A percentile compares a stretch with the other conserved stretches of the same genome.
These are phyloP conservation scores for Citrus unshiu DNA, from an alignment of 345 rosid species.

Conservation along the genomic window DNA sequence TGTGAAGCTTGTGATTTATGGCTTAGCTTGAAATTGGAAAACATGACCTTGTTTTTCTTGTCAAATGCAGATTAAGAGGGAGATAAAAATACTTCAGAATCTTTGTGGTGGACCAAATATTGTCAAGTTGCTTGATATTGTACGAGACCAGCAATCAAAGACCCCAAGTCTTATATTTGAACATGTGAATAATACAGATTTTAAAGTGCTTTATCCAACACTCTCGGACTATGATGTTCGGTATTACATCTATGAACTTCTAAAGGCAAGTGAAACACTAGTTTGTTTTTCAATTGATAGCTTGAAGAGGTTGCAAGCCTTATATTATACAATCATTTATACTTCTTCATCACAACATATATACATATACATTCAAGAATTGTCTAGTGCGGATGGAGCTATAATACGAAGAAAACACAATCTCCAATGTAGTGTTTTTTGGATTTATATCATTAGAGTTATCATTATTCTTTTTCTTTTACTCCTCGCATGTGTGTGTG, in stretches of 20 bases:
- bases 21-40: neutral
- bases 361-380: neutral
- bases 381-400: neutral
- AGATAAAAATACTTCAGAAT: slow-evolving; percentile 94
- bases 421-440: neutral
- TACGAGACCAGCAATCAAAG: slow-evolving; percentile 94
- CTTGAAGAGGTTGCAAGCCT: neutral
- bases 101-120: slow-evolving; percentile 97
- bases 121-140: slow-evolving; percentile 89
- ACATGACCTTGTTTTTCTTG: neutral
- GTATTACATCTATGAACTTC: slow-evolving; percentile 82
- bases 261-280: slow-evolving; percentile 52
- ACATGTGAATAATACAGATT: slow-evolving; percentile 88
- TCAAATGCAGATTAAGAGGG: slow-evolving; percentile 84
- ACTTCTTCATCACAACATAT: neutral
- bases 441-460: neutral
- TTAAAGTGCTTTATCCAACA: slow-evolving; percentile 92
- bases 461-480: neutral
- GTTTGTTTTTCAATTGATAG: neutral
- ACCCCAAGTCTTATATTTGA: slow-evolving; percentile 95
- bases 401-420: neutral
- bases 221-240: slow-evolving; percentile 84
- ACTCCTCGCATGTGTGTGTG: too few species aligned
- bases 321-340: neutral
- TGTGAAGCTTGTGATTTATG: neutral